Percentiles rank a stretch among this genome's conserved stretches.
phyloP scores from a whole-genome alignment of 805 yeast genomes.

The Teunomyces aglyptinius region DNA sequence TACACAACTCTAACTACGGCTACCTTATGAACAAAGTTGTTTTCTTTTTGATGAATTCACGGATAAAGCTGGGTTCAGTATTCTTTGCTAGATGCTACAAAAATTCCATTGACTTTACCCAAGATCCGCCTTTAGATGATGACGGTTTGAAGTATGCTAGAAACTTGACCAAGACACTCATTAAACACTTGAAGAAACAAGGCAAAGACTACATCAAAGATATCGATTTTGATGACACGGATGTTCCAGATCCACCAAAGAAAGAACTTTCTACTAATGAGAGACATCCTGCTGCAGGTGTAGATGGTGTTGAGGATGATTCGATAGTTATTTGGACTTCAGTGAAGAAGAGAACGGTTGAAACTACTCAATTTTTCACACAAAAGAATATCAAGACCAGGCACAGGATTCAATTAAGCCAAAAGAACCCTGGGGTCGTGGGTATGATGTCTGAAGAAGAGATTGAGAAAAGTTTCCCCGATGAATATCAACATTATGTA shows the following conservation, averaged over 20 bases:
- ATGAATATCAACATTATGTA: slow-evolving; percentile 62
- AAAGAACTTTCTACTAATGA: slow-evolving; percentile 31
- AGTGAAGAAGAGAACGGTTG: slow-evolving; percentile 77
- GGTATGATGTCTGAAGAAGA: slow-evolving; percentile 66
- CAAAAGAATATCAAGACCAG: slow-evolving; percentile 61
- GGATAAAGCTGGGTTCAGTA: slow-evolving; percentile 85
- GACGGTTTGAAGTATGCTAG: slow-evolving; percentile 69
- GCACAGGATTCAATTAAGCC: slow-evolving; percentile 81
- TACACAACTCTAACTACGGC: slow-evolving; percentile 81
- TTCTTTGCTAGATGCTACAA: slow-evolving; percentile 82
- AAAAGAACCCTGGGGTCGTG: slow-evolving; percentile 84
- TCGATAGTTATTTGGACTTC: slow-evolving; percentile 94
- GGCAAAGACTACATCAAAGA: slow-evolving; percentile 32
- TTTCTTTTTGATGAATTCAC: slow-evolving; percentile 85
- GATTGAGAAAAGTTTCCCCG: slow-evolving; percentile 59
- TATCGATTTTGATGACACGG: not conserved
- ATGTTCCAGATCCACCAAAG: slow-evolving; percentile 7
- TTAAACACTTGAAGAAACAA: slow-evolving; percentile 31
- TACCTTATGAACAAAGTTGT: slow-evolving; percentile 89
- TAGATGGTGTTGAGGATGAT: slow-evolving; percentile 58
- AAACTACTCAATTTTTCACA: slow-evolving; percentile 70
- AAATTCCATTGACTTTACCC: slow-evolving; percentile 56
- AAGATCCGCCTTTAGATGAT: slow-evolving; percentile 81
- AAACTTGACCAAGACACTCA: slow-evolving; percentile 57
- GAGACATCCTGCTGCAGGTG: slow-evolving; percentile 45